Evolutionary conservation across 2,329 filamentous ascomycete species (phyloP).

Genomic region (Fusarium sp.): DNA sequence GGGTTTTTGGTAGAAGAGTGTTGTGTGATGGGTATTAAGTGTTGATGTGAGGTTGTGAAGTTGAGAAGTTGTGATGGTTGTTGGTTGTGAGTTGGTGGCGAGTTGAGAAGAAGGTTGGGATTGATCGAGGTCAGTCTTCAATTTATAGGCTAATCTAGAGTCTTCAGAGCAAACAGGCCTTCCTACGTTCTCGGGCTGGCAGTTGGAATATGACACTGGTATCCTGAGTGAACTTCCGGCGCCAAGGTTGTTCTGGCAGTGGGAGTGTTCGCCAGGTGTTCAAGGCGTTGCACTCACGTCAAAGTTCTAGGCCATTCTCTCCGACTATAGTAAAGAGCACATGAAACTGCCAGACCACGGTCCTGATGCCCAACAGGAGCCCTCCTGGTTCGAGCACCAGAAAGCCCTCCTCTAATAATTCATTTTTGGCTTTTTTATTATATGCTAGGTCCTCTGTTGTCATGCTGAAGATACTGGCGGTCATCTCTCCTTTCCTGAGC

Average conservation of each 20-base stretch:
- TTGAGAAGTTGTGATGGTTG: not conserved
- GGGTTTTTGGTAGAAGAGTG: not conserved
- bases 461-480: no score
- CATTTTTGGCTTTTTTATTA: no score
- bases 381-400: no score
- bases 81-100: not conserved
- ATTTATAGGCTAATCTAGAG: not conserved
- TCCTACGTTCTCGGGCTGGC: not conserved
- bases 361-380: not conserved
- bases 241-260: not conserved
- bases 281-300: not conserved
- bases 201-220: not conserved
- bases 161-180: no score
- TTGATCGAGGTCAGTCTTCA: not conserved
- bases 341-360: accelerated
- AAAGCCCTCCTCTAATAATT: no score
- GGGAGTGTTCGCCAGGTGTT: not conserved
- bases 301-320: not conserved
- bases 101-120: not conserved
- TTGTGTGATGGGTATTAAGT: no score
- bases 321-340: not conserved
- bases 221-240: not conserved
- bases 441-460: no score
- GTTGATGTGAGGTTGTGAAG: not conserved
- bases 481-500: no score